Evolutionary conservation across 2,329 filamentous ascomycete species (phyloP).

Genomic region (Alternaria sp.): DNA sequence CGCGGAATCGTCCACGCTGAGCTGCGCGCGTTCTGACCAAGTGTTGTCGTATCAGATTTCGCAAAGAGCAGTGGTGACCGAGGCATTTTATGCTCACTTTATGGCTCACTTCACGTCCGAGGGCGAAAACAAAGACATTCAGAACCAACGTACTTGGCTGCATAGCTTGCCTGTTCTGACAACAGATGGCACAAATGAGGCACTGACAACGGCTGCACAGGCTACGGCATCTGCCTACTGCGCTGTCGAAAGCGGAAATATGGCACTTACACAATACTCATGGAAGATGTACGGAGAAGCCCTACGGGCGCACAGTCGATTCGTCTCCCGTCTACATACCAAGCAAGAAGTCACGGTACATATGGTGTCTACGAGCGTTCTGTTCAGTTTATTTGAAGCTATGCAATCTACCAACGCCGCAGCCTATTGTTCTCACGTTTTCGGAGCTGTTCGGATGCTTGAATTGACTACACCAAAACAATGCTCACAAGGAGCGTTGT

Average conservation of each 20-base stretch:
- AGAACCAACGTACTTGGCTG: constrained; percentile 37
- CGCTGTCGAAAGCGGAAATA: constrained; percentile 28
- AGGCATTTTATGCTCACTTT: constrained; percentile 39
- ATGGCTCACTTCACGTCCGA: constrained; percentile 33
- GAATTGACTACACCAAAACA: constrained; percentile 34
- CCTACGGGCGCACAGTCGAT: constrained; percentile 24
- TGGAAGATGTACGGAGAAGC: constrained; percentile 37
- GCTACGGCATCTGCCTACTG: constrained; percentile 39
- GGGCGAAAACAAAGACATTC: constrained; percentile 31
- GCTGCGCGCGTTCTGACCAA: neutral
- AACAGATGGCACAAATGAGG: constrained; percentile 31
- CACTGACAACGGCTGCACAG: constrained; percentile 33
- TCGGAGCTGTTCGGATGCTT: constrained; percentile 38
- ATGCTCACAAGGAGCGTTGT: constrained; percentile 33
- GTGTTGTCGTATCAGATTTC: constrained; percentile 16
- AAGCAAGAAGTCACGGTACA: constrained; percentile 31
- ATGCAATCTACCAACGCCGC: constrained; percentile 38
- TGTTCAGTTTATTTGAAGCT: constrained; percentile 42
- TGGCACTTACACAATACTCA: constrained; percentile 25
- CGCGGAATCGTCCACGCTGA: neutral
- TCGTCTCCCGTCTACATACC: constrained; percentile 16
- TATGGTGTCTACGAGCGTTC: constrained; percentile 40
- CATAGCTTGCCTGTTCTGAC: constrained; percentile 32
- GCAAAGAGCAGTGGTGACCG: constrained; percentile 23
- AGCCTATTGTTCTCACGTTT: constrained; percentile 39